phyloP scores from a whole-genome alignment of 129 eudicot genomes.

The Chrysanthemum lavandulifolium region DNA sequence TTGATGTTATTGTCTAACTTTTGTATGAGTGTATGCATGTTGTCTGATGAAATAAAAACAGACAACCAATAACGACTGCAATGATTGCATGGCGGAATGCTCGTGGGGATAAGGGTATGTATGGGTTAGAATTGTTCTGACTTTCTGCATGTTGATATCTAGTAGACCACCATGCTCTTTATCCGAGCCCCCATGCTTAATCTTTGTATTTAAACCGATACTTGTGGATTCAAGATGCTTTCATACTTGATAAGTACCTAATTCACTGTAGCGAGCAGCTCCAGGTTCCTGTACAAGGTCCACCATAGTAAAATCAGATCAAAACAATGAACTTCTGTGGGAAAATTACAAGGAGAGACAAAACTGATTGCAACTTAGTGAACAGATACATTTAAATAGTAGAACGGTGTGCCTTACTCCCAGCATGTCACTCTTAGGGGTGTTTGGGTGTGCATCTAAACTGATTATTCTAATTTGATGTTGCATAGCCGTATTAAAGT shows the following conservation, averaged over 20 bases:
- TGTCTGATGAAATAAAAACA: slow-evolving; percentile 95
- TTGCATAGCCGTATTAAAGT: background rate
- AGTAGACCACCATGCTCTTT: slow-evolving; percentile 61
- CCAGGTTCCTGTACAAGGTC: slow-evolving; percentile 32
- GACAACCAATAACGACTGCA: slow-evolving; percentile 89
- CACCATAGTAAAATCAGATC: slow-evolving; percentile 6
- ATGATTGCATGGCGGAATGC: slow-evolving; percentile 93
- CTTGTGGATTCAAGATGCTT: slow-evolving; percentile 13
- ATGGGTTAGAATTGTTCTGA: slow-evolving; percentile 77
- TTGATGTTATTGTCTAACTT: slow-evolving; percentile 85
- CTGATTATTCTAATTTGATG: background rate
- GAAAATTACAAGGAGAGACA: too few relatives aligned
- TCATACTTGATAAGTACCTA: slow-evolving; percentile 7
- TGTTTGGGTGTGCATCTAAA: background rate
- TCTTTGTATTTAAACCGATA: background rate
- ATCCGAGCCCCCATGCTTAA: slow-evolving; percentile 58
- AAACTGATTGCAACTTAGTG: too few relatives aligned
- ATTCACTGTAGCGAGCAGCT: slow-evolving; percentile 28
- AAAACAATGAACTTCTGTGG: background rate
- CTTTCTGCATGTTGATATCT: slow-evolving; percentile 81
- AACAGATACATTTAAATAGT: too few relatives aligned
- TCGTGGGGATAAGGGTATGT: slow-evolving; percentile 95
- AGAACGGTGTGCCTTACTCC: too few relatives aligned
- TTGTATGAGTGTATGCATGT: slow-evolving; percentile 88
- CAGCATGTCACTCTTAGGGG: too few relatives aligned